These are phyloP conservation scores for Pseudogymnoascus sp. DNA, from an alignment of 2,329 filamentous ascomycete genomes.

Conservation along the genomic window DNA sequence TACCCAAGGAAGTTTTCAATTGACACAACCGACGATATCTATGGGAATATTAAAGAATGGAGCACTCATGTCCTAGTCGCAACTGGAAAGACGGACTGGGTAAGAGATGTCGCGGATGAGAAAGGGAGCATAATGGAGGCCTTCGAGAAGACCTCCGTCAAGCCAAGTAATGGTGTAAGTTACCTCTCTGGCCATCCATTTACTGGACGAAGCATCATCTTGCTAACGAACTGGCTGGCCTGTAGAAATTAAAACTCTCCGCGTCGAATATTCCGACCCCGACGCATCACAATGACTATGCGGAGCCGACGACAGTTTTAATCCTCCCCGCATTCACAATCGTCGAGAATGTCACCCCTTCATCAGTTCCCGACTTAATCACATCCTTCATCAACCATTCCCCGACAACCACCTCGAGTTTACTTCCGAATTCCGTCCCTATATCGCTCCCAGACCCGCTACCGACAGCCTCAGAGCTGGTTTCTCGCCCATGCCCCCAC, in stretches of 20 bases:
- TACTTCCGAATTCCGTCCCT: slow-evolving; percentile 23
- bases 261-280: slow-evolving; percentile 86
- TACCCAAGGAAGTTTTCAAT: slow-evolving; percentile 68
- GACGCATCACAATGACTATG: slow-evolving; percentile 52
- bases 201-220: neutral
- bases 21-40: slow-evolving; percentile 69
- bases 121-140: slow-evolving; percentile 78
- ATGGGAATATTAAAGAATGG: slow-evolving; percentile 80
- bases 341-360: slow-evolving; percentile 75
- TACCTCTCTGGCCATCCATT: neutral
- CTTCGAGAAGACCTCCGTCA: slow-evolving; percentile 46
- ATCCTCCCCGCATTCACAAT: slow-evolving; percentile 78
- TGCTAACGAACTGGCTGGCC: neutral
- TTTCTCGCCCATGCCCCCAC: slow-evolving; percentile 66
- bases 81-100: slow-evolving; percentile 95
- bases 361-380: slow-evolving; percentile 63
- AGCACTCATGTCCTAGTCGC: slow-evolving; percentile 83
- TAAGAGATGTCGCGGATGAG: slow-evolving; percentile 80
- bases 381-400: slow-evolving; percentile 58
- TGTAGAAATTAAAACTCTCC: slow-evolving; percentile 78
- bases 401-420: slow-evolving; percentile 60
- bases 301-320: slow-evolving; percentile 66
- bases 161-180: slow-evolving; percentile 61
- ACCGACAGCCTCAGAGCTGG: slow-evolving; percentile 34
- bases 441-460: slow-evolving; percentile 26